Evolutionary conservation across 495 filamentous ascomycete genomes (phyloP), one percentile per base, ranked within the genome.

Genomic region (Lichenothelia convexa): DNA sequence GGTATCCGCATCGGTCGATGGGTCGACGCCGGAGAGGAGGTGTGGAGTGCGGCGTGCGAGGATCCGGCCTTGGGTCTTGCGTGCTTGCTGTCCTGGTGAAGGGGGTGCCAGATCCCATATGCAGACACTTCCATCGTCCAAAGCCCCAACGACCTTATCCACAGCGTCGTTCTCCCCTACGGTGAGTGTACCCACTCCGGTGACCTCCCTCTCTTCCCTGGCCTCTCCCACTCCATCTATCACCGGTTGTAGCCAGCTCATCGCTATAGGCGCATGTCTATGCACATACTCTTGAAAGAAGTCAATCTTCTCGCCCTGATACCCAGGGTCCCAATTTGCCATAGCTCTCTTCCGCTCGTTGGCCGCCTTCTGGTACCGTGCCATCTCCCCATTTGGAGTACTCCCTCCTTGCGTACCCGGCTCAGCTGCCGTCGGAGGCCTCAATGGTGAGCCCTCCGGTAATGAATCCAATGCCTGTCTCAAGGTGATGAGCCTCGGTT

Each of bases 251-350:
- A 87, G 60, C 84, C 84, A 93, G 45, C 65, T 78, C 20, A 80
- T 56, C 4, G 64, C 67, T 20, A 84, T 65, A 0, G 80, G 75
- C 0, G 70, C 83, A 59, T 89, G 68, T 17, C 84, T 65, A 18
- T 83, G 80, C 43, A 87, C 78, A 52, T 80, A 93, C 55, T 93
- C 85, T 34, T 76, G 70, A 45, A 91, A 93, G 75, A 81, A 93
- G 34, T 80, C 69, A 11, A 80, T 61, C 24, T 59, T 58, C 51
- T 81, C 76, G 9, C 59, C 56, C 11, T 76, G 72, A 40, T 77
- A 78, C 3, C 70, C 69, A 1, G 81, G 80, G 43, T 93, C 83
- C 84, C 84, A 92, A 43, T 78, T 80, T 4, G 72, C 74, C 34
- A 78, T 67, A 41, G 59, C 70, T 57, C 63, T 68, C 48, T 48